phyloP scores from a whole-genome alignment of 352 stramenopile genomes.

The Phytopythium aichiense region DNA sequence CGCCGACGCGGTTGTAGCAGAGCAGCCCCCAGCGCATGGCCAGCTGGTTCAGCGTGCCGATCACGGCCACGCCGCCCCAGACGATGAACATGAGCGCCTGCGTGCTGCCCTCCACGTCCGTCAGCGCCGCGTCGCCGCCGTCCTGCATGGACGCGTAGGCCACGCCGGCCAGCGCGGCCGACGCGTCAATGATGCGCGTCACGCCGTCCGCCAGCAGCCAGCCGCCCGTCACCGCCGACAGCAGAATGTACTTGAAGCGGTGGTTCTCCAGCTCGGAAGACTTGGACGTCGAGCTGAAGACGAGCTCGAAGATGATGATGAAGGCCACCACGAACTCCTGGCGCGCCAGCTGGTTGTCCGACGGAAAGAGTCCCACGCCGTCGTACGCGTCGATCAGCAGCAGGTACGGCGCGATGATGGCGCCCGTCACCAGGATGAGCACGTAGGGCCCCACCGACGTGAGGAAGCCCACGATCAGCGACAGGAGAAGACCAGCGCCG shows the following conservation, averaged over 20 bases:
- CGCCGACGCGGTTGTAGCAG: slow-evolving; percentile 88
- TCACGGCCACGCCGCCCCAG: slow-evolving; percentile 55
- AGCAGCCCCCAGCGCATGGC: slow-evolving; percentile 83
- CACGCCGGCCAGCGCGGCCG: slow-evolving; percentile 55
- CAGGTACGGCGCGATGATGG: slow-evolving; percentile 66
- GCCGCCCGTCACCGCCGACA: slow-evolving; percentile 62
- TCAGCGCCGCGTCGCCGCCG: slow-evolving; percentile 44
- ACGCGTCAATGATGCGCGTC: slow-evolving; percentile 59
- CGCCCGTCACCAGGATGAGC: slow-evolving; percentile 60
- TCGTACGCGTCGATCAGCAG: slow-evolving; percentile 75
- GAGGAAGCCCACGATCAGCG: slow-evolving; percentile 69
- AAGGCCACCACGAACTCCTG: slow-evolving; percentile 88
- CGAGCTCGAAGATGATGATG: slow-evolving; percentile 82
- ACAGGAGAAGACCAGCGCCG: slow-evolving; percentile 60
- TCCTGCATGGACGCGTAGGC: slow-evolving; percentile 66
- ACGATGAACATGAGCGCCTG: slow-evolving; percentile 80
- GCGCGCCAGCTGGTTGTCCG: slow-evolving; percentile 70
- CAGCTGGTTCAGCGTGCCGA: slow-evolving; percentile 76
- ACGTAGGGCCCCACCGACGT: slow-evolving; percentile 68
- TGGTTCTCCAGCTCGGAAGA: slow-evolving; percentile 83
- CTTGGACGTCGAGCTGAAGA: slow-evolving; percentile 79
- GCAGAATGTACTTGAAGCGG: slow-evolving; percentile 88
- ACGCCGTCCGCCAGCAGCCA: slow-evolving; percentile 78
- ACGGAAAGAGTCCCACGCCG: slow-evolving; percentile 59
- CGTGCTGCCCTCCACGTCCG: slow-evolving; percentile 39